Base-by-base conservation (phyloP, 768 basidiomycete genomes). In the Mycena maculata region DNA sequence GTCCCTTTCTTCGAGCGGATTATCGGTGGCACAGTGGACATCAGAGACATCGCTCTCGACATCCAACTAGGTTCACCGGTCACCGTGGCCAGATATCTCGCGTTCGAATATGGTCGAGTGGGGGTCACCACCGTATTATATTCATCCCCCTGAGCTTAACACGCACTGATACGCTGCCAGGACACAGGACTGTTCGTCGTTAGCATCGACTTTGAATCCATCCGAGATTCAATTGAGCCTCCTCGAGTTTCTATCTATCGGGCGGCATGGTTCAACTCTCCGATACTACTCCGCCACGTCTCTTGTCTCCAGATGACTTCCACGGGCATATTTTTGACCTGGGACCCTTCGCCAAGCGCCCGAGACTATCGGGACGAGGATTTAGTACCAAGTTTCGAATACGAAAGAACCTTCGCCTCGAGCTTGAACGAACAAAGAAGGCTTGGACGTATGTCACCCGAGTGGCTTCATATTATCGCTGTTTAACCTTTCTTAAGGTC, bases 1-100 rank as follows among this genome's bases (percentile, higher is more conserved):
- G 73, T 86, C 1, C 81, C 77, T 9, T 71, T 82, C 60, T 86
- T 86, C 48, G 81, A 86, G 60, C 68, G 80, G 11, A 60, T 82
- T 68, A 67, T 82, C 55, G 28, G 68, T 41, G 61, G 72, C 36
- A 53, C 76, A 62, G 44, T 73, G 33, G 42, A 65, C 15, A 47
- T 60, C 20, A 23, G 30, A 30, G 64, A 70, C 33, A 67, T 70
- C 25, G 55, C 69, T 18, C 64, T 70, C 7, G 69, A 70, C 15
- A 63, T 70, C 22, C 69, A 70, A 50, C 36, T 67, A 12, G 69
- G 69, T 18, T 70, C 69, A 0, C 65, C 60, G 0, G 22, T 33
- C 33, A 54, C 48, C 38, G 56, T 62, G 1, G 57, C 56, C 36
- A 38, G 52, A 27, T 70, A 70, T 48, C 60, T 70, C 1, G 69